Evolutionary conservation across 371 early-diverging fungal genomes (phyloP), one percentile per base, ranked within the genome.

Genomic region (Sanchytrium tribonematis): DNA sequence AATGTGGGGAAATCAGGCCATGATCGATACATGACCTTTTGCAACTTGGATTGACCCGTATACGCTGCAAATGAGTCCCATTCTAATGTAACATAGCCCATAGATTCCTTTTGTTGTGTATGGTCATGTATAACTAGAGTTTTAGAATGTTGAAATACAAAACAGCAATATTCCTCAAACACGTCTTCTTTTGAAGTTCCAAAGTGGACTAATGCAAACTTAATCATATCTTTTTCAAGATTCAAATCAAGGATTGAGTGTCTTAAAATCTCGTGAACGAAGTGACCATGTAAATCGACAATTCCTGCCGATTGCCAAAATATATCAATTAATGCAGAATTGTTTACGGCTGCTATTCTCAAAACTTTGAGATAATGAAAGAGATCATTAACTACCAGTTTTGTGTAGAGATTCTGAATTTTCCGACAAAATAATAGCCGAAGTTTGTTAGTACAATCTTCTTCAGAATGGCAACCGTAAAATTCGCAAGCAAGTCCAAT

Each of bases 31-130:
- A 48, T 48, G 12, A 48, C 48, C 5, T 48, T 48, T 48, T 22
- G 5, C 22, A 48, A 5, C 22, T 48, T 48, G 48, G 48, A 48
- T 22, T 48, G 48, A 48, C 48, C 48, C 22, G 48, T 48, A 48
- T 48, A 48, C 48, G 48, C 48, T 48, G 48, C 48, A 48, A 48
- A 48, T 48, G 48, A 48, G 48, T 48, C 48, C 48, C 48, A 48
- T 48, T 48, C 48, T 48, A 48, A 48, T 48, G 48, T 48, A 48
- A 48, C 48, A 48, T 48, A 48, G 5, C 12, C 22, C 22, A 48
- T 48, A 48, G 48, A 12, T 22, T 48, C 48, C 48, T 48, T 48
- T 48, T 48, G 5, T 48, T 48, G 48, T 12, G 22, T 48, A 48
- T 48, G 48, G 22, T 48, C 48, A 48, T 48, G 48, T 48, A 48